These are phyloP conservation scores for Pythium volutum DNA, from an alignment of 352 stramenopile species.

Conservation along the genomic window DNA sequence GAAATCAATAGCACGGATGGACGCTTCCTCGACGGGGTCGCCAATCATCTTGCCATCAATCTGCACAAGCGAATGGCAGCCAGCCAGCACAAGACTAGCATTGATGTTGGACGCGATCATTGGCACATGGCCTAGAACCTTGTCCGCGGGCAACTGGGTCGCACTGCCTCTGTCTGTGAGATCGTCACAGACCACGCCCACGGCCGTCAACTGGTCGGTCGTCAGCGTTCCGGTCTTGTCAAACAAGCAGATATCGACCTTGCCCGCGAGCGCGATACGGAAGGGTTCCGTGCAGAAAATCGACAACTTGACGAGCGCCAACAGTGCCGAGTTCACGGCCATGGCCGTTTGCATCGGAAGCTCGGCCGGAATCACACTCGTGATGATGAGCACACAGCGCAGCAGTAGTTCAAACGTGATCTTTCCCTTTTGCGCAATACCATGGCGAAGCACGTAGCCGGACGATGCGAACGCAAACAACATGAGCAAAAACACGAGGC, in stretches of 20 bases:
- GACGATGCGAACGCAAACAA: slow-evolving; percentile 96
- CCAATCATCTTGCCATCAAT: slow-evolving; percentile 96
- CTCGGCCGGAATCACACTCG: slow-evolving; percentile 97
- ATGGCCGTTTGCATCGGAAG: slow-evolving; percentile 98
- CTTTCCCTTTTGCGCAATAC: slow-evolving; percentile 85
- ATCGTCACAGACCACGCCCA: slow-evolving; percentile 90
- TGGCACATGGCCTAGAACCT: slow-evolving; percentile 61
- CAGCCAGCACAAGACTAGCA: slow-evolving; percentile 73
- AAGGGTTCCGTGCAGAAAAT: slow-evolving; percentile 99
- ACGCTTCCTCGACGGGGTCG: slow-evolving; percentile 97
- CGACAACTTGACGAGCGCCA: slow-evolving; percentile 92
- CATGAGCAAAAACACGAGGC: slow-evolving; percentile 95
- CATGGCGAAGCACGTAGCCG: slow-evolving; percentile 91
- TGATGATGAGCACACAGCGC: slow-evolving; percentile 99
- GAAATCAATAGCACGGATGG: slow-evolving; percentile 96
- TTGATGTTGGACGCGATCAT: slow-evolving; percentile 86
- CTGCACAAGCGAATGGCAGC: slow-evolving; percentile 97
- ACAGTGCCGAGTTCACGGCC: slow-evolving; percentile 96
- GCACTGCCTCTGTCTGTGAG: slow-evolving; percentile 27
- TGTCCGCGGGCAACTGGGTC: slow-evolving; percentile 29
- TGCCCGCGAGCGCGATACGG: slow-evolving; percentile 96
- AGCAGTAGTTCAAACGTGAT: slow-evolving; percentile 96
- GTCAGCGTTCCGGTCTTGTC: slow-evolving; percentile 99
- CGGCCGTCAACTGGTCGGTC: slow-evolving; percentile 93
- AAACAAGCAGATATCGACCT: slow-evolving; percentile 97